Evolutionary conservation across 768 basidiomycete species (phyloP).

Genomic region (Psilocybe sp.): DNA sequence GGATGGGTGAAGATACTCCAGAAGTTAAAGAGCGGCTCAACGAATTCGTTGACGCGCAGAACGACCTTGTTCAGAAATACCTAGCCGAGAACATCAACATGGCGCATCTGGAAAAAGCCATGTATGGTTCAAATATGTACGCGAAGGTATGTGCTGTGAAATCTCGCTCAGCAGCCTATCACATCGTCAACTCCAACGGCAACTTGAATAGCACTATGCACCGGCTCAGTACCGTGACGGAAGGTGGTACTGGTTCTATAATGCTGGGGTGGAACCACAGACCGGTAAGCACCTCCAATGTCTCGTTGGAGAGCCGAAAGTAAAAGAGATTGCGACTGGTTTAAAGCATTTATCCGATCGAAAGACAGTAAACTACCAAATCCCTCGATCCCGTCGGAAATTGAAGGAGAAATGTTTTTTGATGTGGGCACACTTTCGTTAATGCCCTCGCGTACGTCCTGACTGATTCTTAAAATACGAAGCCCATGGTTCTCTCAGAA

Average conservation of each 20-base stretch:
- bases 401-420: constrained; percentile 70
- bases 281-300: constrained; percentile 31
- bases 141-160: constrained; percentile 31
- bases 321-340: constrained; percentile 1
- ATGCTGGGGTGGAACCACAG: constrained; percentile 75
- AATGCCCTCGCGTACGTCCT: background rate
- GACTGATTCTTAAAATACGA: constrained; percentile 6
- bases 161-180: background rate
- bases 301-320: background rate
- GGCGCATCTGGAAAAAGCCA: constrained; percentile 53
- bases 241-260: constrained; percentile 81
- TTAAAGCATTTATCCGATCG: constrained; percentile 60
- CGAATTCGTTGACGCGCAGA: constrained; percentile 61
- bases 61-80: constrained; percentile 53
- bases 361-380: constrained; percentile 51
- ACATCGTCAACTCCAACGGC: background rate
- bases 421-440: constrained; percentile 44
- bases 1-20: constrained; percentile 63
- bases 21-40: constrained; percentile 45
- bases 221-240: constrained; percentile 62
- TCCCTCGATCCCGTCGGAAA: constrained; percentile 39
- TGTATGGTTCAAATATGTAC: constrained; percentile 44
- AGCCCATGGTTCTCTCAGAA: constrained; percentile 69
- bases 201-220: constrained; percentile 51
- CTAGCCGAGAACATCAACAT: constrained; percentile 64